Evolutionary conservation across 1,139 yeast genomes (phyloP), one percentile per base, ranked within the genome.

Genomic region (Arxiozyma slooffiae): DNA sequence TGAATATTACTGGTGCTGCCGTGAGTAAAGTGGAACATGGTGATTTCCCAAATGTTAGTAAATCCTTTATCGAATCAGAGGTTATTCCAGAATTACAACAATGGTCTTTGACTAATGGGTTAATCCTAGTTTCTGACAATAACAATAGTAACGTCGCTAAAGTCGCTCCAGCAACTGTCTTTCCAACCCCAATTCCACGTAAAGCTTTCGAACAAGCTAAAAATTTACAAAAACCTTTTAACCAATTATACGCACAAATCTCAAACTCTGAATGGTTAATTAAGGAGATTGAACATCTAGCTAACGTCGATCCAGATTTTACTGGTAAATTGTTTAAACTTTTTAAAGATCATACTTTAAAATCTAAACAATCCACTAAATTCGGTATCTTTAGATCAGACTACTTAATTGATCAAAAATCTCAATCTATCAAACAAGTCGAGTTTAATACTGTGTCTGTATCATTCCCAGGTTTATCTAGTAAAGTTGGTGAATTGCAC

Each of bases 361-460:
- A 63, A 17, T 83, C 82, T 1, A 74, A 79, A 26, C 97, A 92
- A 66, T 78, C 81, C 1, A 71, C 87, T 44, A 79, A 90, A 0
- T 73, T 90, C 48, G 97, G 97, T 0, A 69, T 92, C 23, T 90
- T 90, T 67, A 78, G 99, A 66, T 85, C 95, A 0, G 99, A 92
- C 63, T 92, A 90, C 61, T 81, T 92, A 81, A 74, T 87, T 42
- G 85, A 88, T 60, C 67, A 72, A 30, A 70, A 66, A 20, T 68
- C 69, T 17, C 67, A 69, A 26, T 68, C 69, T 34, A 84, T 92
- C 62, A 90, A 90, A 64, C 98, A 94, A 67, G 90, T 92, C 49
- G 99, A 92, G 66, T 92, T 90, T 71, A 92, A 92, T 67, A 89
- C 98, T 1, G 90, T 92, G 3, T 85, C 96, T 60, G 96, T 92